These are phyloP conservation scores for Beauveria brongniartii DNA, from an alignment of 2,329 filamentous ascomycete genomes.

Conservation along the genomic window DNA sequence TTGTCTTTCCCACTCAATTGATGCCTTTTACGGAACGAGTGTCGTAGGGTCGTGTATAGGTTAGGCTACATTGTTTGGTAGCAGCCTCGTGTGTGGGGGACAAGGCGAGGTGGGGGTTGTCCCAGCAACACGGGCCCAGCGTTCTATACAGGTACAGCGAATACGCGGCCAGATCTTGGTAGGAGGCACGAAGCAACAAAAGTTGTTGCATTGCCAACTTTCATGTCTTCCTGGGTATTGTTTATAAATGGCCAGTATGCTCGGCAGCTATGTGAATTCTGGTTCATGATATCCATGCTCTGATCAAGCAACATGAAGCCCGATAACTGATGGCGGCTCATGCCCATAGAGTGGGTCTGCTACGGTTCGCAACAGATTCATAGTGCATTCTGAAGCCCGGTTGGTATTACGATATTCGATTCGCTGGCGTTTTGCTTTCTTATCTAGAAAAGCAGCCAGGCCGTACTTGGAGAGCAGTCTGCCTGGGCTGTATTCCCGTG, in stretches of 20 bases:
- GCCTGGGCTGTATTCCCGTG: neutral
- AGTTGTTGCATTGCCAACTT: too few species aligned
- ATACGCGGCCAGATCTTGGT: neutral
- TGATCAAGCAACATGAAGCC: neutral
- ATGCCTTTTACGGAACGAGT: neutral
- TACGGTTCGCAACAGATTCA: neutral
- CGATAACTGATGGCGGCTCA: neutral
- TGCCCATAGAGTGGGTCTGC: neutral
- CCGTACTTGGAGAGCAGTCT: too few species aligned
- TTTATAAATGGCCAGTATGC: too few species aligned
- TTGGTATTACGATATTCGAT: neutral
- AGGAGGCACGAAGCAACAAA: too few species aligned
- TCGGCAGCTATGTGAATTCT: neutral
- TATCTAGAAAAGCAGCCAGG: too few species aligned
- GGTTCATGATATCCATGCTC: neutral
- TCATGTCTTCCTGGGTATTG: too few species aligned
- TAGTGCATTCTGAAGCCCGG: neutral
- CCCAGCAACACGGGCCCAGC: neutral
- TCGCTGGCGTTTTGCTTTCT: too few species aligned
- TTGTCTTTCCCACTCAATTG: neutral
- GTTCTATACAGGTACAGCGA: neutral
- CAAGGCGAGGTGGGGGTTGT: constrained; percentile 1
- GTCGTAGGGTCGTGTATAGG: neutral
- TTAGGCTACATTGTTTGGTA: neutral
- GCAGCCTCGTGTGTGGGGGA: neutral